phyloP scores from a whole-genome alignment of 805 yeast species.

The Yarrowia sp. region DNA sequence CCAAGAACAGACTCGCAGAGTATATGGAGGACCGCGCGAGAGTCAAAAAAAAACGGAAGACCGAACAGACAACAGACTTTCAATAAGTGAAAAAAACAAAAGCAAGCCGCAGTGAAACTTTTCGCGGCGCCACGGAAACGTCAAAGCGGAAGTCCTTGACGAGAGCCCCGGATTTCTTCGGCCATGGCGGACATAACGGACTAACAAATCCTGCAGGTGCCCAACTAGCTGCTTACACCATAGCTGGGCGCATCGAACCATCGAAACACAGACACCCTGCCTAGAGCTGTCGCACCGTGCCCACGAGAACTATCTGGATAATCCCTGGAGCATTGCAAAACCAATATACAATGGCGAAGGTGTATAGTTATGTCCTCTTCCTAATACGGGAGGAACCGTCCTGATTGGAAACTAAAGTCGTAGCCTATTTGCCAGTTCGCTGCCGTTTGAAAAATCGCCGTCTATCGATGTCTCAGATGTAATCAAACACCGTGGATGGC shows the following conservation, averaged over 20 bases:
- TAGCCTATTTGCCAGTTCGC: neutral
- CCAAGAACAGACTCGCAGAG: neutral
- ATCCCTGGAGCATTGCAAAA: no score
- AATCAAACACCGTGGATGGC: neutral
- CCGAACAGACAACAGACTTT: neutral
- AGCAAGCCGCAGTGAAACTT: neutral
- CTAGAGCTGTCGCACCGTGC: no score
- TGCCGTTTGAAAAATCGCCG: slow-evolving; percentile 10
- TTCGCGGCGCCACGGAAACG: neutral
- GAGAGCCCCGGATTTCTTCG: neutral
- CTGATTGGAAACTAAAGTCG: neutral
- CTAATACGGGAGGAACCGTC: neutral
- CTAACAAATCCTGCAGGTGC: no score
- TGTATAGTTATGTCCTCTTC: slow-evolving; percentile 4
- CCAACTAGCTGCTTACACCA: neutral
- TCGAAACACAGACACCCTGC: neutral
- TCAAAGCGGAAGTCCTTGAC: slow-evolving; percentile 6
- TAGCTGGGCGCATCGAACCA: neutral
- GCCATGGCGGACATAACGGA: slow-evolving; percentile 6
- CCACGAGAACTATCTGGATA: no score
- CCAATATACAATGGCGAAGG: no score
- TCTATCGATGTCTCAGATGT: slow-evolving; percentile 1
- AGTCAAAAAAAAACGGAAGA: neutral
- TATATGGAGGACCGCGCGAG: neutral
- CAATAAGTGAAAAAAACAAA: neutral